phyloP scores from a whole-genome alignment of 148 eudicot species.

The Nyssa sinensis region DNA sequence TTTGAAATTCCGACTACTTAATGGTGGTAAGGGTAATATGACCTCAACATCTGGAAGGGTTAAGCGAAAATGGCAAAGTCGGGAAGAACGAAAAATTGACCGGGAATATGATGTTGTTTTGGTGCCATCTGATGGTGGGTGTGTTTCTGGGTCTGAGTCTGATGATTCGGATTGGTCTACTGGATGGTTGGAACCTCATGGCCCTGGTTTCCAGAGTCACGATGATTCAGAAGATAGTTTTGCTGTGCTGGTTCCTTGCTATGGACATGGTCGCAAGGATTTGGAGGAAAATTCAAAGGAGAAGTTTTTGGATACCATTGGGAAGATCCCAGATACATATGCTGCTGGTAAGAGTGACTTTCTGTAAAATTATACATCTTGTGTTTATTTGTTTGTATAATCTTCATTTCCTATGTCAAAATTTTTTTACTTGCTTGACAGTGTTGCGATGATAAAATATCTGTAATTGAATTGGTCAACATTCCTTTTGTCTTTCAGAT shows the following conservation, averaged over 20 bases:
- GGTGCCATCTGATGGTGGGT: conserved; percentile 49
- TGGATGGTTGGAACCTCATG: conserved; percentile 61
- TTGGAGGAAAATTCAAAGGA: conserved; percentile 18
- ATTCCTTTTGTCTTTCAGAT: not conserved
- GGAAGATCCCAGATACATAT: conserved; percentile 23
- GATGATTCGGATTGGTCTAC: conserved; percentile 54
- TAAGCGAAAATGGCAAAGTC: conserved; percentile 34
- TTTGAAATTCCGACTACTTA: conserved; percentile 29
- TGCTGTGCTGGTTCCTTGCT: conserved; percentile 52
- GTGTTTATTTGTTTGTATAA: not conserved
- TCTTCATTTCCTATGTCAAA: not conserved
- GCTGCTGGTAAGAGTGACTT: conserved; percentile 29
- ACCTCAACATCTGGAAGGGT: conserved; percentile 29
- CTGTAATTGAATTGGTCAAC: not conserved
- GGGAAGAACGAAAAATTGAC: conserved; percentile 36
- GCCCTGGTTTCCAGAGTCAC: conserved; percentile 38
- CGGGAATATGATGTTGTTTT: conserved; percentile 45
- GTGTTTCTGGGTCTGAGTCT: conserved; percentile 50
- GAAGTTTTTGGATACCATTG: conserved; percentile 18
- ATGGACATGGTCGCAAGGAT: conserved; percentile 32
- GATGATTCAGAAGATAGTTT: conserved; percentile 43
- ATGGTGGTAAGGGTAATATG: conserved; percentile 17
- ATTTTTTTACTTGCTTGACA: not conserved
- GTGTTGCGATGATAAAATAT: not conserved
- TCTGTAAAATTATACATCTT: not conserved